Evolutionary conservation across 345 rosid species (phyloP), one percentile per base, ranked within the genome.

Genomic region (Rhodamnia rubescens): DNA sequence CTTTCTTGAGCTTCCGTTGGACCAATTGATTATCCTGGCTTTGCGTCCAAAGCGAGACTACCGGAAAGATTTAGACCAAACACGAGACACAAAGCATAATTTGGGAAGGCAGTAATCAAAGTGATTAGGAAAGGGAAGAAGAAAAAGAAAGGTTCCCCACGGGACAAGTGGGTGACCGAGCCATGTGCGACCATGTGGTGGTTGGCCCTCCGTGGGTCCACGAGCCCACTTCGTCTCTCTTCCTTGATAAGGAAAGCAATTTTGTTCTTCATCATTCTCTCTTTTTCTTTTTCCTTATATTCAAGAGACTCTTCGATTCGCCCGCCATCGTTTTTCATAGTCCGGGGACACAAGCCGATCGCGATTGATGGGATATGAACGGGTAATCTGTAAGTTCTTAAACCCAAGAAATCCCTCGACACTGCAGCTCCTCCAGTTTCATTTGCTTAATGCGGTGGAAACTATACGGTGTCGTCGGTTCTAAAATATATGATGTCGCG

Each of bases 171-270:
- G 92, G 86, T 84, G 83, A 82, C 81, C 74, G 55, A 81, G 78
- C 88, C 92, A 90, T 90, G 92, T 90, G 92, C 92, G 24, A 21
- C 53, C 92, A 89, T 89, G 89, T 90, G 90, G 92, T 89, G 58
- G 90, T 89, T 89, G 88, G 85, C 75, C 87, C 86, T 36, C 83
- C 53, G 54, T 55, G 87, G 92, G 86, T 50, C 92, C 92, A 81
- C 86, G 2, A 85, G 40, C 64, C 89, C 90, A 87, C 90, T 85
- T 87, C 87, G 69, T 58, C 90, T 84, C 84, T 83, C 75, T 82
- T 86, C 82, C 85, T 24, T 86, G 87, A 86, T 44, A 82, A 61
- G 61, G 85, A 82, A 58, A 82, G 84, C 86, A 40, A 85, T 8
- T 64, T 44, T 61, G 61, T 56, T 74, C 86, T 51, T 69, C 47